Base-by-base conservation (phyloP, 257 asterid genomes). In the Parsonsia alboflavescens region DNA sequence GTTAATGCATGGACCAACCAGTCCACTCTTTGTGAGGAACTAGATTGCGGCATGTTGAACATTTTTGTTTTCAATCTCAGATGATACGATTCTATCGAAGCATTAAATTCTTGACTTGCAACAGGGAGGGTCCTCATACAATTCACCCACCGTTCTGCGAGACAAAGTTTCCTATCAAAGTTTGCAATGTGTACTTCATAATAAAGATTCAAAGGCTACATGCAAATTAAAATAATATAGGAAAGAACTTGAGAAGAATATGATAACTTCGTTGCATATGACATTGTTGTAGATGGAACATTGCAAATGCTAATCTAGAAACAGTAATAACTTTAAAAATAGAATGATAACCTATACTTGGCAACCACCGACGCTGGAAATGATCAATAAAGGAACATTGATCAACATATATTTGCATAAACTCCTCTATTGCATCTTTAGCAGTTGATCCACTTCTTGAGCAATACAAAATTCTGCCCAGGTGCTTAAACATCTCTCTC, bases 401-500 rank as follows among this genome's bases (percentile, higher is more conserved):
- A 70, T 86, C 91, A 48, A 82, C 56, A 75, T 80, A 84, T 75
- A 84, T 76, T 77, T 82, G 86, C 76, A 79, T 59, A 70, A 86
- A 80, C 77, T 86, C 89, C 65, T 84, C 86, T 61, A 82, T 76
- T 69, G 82, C 85, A 75, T 79, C 80, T 54, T 72, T 53, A 76
- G 73, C 59, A 76, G 78, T 79, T 7, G 79, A 75, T 30, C 76
- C 86, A 68, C 59, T 82, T 77, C 84, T 77, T 22, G 84, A 82
- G 86, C 85, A 70, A 72, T 82, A 86, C 80, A 86, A 77, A 81
- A 86, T 82, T 78, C 76, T 75, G 68, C 88, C 88, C 42, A 84
- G 75, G 75, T 79, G 86, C 83, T 81, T 86, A 79, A 86, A 84
- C 86, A 84, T 84, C 71, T 84, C 91, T 69, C 82, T 82, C 70